Percentiles rank a stretch among this genome's conserved stretches.
These are phyloP conservation scores for Lactifluus piperatus DNA, from an alignment of 768 basidiomycete genomes.

Conservation along the genomic window DNA sequence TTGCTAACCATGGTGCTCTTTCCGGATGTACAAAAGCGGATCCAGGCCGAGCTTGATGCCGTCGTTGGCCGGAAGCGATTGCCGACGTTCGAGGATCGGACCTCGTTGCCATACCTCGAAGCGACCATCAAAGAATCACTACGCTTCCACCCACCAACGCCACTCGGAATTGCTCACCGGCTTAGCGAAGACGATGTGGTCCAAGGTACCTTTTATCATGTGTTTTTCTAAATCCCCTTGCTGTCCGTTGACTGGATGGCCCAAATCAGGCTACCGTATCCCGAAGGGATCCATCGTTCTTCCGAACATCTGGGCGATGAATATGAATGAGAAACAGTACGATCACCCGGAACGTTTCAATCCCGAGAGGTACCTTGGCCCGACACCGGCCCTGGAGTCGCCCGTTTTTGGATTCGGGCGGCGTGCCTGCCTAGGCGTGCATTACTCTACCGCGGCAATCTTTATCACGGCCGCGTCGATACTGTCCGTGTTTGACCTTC, in stretches of 20 bases:
- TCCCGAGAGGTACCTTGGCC: conserved; percentile 13
- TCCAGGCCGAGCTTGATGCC: conserved; percentile 15
- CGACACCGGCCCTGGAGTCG: conserved; percentile 13
- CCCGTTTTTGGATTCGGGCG: conserved; percentile 19
- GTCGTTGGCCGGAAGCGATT: conserved; percentile 17
- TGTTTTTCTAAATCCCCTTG: not conserved
- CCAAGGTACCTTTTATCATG: not conserved
- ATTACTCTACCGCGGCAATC: conserved; percentile 15
- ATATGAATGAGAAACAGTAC: conserved; percentile 17
- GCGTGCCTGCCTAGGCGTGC: conserved; percentile 15
- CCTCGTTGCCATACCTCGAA: conserved; percentile 16
- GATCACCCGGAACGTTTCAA: conserved; percentile 10
- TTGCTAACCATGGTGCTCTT: conserved; percentile 17
- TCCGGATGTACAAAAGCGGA: conserved; percentile 15
- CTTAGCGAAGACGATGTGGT: conserved; percentile 28
- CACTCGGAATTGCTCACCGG: conserved; percentile 26
- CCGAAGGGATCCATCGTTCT: conserved; percentile 30
- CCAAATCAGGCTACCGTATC: conserved; percentile 28
- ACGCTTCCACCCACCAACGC: conserved; percentile 19
- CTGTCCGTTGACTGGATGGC: no score
- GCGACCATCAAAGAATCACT: conserved; percentile 19
- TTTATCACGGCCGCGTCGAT: conserved; percentile 16
- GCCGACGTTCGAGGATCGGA: conserved; percentile 14
- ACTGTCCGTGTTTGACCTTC: conserved; percentile 15
- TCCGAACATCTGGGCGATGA: conserved; percentile 27